A percentile compares a stretch with the other conserved stretches of the same genome.
Conservation (phyloP, 129 eudicot genomes). For the Centella asiatica region DNA sequence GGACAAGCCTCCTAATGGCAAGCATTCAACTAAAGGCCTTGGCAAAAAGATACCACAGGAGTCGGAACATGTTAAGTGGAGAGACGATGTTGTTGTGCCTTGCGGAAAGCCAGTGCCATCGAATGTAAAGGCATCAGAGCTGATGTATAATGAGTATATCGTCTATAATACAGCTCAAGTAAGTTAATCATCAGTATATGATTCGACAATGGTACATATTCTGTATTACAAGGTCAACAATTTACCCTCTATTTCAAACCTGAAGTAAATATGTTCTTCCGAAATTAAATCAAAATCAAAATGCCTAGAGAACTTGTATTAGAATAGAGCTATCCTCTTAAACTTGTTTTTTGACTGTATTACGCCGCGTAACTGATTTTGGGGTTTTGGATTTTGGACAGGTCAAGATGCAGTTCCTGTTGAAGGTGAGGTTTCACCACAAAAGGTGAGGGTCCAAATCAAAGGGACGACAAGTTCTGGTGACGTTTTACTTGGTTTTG, state of each 20-base stretch:
- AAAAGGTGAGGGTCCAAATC: constrained; percentile 36
- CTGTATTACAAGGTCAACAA: neutral
- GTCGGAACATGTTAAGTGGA: constrained; percentile 75
- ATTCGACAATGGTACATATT: neutral
- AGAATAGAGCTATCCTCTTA: neutral
- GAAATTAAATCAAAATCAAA: too few species aligned
- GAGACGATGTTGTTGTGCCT: constrained; percentile 81
- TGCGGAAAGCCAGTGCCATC: constrained; percentile 87
- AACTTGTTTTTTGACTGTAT: neutral
- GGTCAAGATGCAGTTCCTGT: constrained; percentile 94
- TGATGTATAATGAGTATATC: constrained; percentile 88
- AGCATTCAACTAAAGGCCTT: constrained; percentile 95
- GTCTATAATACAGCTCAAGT: constrained; percentile 92
- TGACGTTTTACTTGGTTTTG: neutral
- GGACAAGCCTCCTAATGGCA: constrained; percentile 90
- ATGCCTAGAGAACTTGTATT: too few species aligned
- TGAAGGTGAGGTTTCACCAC: constrained; percentile 91
- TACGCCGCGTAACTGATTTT: neutral
- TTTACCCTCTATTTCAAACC: neutral
- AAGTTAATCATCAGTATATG: constrained; percentile 22
- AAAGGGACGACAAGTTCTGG: neutral
- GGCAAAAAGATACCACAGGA: constrained; percentile 72
- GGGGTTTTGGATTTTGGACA: constrained; percentile 17
- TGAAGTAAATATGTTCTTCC: too few species aligned
- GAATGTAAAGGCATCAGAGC: constrained; percentile 58